These are phyloP conservation scores for Fusarium brevicatenulatum DNA, from an alignment of 2,329 filamentous ascomycete species.

Conservation along the genomic window DNA sequence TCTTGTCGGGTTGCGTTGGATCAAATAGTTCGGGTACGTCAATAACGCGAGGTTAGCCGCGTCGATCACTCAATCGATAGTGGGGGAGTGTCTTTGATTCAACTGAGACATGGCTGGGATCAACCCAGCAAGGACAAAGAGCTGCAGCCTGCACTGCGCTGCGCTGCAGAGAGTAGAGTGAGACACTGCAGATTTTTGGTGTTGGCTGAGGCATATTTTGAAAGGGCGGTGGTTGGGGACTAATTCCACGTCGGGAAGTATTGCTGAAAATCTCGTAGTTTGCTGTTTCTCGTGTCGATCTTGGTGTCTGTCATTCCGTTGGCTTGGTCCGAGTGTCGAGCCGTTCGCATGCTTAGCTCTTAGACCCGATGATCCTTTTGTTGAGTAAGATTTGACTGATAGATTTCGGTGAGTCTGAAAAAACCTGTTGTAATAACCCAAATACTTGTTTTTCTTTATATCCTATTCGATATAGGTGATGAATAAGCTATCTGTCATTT, in stretches of 20 bases:
- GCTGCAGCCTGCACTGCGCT: not conserved
- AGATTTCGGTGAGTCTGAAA: not conserved
- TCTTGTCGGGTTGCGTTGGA: conserved; percentile 9
- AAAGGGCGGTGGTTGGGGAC: conserved; percentile 33
- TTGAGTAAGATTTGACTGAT: conserved; percentile 7
- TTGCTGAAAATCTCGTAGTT: conserved; percentile 10
- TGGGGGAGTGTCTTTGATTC: conserved; percentile 18
- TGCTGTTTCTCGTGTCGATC: conserved; percentile 19
- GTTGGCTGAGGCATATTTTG: conserved; percentile 30
- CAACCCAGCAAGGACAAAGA: not conserved
- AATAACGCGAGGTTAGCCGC: conserved; percentile 15
- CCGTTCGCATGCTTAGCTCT: conserved; percentile 21
- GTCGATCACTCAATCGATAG: conserved; percentile 24
- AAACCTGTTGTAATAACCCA: not conserved
- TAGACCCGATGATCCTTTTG: conserved; percentile 16
- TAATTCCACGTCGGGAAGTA: conserved; percentile 10
- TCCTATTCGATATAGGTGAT: not conserved
- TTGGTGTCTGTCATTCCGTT: conserved; percentile 26
- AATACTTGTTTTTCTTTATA: not conserved
- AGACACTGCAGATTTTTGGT: not conserved
- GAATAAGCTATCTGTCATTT: not conserved
- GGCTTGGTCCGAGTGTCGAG: conserved; percentile 21
- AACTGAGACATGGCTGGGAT: conserved; percentile 39
- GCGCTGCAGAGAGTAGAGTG: not conserved
- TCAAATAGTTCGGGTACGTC: conserved; percentile 35